Evolutionary conservation across 73 alveolate species (phyloP).

Genomic region (Loxodes magnus): DNA sequence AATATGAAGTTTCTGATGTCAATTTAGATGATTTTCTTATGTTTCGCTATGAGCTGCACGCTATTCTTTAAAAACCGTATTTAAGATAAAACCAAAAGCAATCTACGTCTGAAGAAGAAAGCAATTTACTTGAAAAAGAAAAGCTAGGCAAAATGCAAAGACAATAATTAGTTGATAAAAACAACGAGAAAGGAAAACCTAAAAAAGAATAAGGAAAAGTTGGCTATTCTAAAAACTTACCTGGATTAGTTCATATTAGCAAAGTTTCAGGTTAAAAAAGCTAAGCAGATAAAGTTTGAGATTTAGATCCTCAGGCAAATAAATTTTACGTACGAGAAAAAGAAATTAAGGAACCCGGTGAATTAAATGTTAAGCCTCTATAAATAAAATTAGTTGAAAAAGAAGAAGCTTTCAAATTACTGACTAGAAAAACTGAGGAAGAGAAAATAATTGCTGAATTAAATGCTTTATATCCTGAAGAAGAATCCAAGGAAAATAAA

Average conservation of each 20-base stretch:
- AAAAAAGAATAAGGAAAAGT: not conserved
- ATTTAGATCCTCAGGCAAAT: not conserved
- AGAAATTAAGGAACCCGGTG: not conserved
- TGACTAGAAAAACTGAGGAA: too few relatives aligned
- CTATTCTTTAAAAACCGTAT: constrained; percentile 1
- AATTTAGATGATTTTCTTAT: constrained; percentile 6
- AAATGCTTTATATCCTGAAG: too few relatives aligned
- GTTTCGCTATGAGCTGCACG: constrained; percentile 7
- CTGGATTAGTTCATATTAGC: constrained; percentile 2
- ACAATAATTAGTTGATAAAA: not conserved
- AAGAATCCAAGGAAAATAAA: too few relatives aligned
- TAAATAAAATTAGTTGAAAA: too few relatives aligned
- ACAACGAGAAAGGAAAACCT: constrained; percentile 2
- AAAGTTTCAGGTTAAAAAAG: not conserved
- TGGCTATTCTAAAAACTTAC: not conserved
- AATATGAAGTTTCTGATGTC: not conserved
- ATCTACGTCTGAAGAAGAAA: not conserved
- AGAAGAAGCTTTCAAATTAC: too few relatives aligned
- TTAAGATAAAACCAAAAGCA: not conserved
- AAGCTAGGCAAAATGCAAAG: not conserved
- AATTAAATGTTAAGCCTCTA: too few relatives aligned
- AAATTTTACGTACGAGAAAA: not conserved
- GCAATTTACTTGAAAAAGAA: not conserved
- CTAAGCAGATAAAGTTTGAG: not conserved
- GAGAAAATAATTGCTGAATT: too few relatives aligned